Percentiles rank a stretch among this genome's conserved stretches.
These are phyloP conservation scores for Phoma sp. DNA, from an alignment of 2,329 filamentous ascomycete species.

Conservation along the genomic window DNA sequence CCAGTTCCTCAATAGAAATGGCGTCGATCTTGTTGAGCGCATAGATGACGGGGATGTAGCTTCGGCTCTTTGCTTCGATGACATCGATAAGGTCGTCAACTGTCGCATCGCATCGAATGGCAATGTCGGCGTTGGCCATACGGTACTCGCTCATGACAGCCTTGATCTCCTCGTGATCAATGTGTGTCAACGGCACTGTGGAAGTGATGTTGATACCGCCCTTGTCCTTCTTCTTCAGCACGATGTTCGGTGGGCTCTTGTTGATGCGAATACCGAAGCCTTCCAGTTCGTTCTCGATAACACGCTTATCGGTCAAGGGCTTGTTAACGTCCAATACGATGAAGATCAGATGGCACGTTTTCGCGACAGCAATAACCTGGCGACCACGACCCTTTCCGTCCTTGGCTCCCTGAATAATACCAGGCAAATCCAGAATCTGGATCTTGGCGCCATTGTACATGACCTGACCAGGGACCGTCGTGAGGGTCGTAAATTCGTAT, in stretches of 20 bases:
- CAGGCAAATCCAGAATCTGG: constrained; percentile 96
- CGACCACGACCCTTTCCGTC: constrained; percentile 96
- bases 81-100: constrained; percentile 97
- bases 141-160: constrained; percentile 97
- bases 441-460: constrained; percentile 96
- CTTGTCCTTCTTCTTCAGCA: constrained; percentile 99
- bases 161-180: constrained; percentile 95
- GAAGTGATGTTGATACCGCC: constrained; percentile 95
- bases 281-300: constrained; percentile 94
- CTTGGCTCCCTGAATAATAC: constrained; percentile 98
- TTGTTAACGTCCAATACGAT: constrained; percentile 99
- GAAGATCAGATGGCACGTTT: constrained; percentile 98
- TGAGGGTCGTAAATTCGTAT: constrained; percentile 98
- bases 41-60: constrained; percentile 99
- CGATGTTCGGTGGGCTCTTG: constrained; percentile 95
- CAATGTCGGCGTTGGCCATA: constrained; percentile 95
- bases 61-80: constrained; percentile 89
- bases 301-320: constrained; percentile 91
- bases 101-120: constrained; percentile 96
- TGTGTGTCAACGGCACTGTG: constrained; percentile 89
- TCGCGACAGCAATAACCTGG: constrained; percentile 98
- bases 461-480: constrained; percentile 95
- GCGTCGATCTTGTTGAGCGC: constrained; percentile 99
- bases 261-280: constrained; percentile 98
- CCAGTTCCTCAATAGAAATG: constrained; percentile 96